Base-by-base conservation (phyloP, 768 basidiomycete species). In the Xanthoconium stramineum region DNA sequence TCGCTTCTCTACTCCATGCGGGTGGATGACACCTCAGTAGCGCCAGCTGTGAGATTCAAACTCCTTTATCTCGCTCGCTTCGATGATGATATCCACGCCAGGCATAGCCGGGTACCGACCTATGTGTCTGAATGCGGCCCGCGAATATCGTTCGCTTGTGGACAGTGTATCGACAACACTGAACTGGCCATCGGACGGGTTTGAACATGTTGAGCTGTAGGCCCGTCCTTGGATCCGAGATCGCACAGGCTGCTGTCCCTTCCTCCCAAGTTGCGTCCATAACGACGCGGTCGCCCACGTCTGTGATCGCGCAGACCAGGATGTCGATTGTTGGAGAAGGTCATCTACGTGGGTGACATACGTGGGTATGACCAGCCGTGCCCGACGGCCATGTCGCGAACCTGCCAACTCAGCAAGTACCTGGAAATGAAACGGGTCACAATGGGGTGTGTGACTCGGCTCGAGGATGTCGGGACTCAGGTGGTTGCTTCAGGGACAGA, bases 61-160 rank as follows among this genome's bases (percentile, higher is more conserved):
- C 17, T 74, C 3, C 58, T 74, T 10, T 74, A 67, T 52, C 63
- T 73, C 47, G 61, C 69, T 48, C 75, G 80, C 10, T 81, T 81
- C 71, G 59, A 83, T 0, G 70, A 75, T 6, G 83, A 81, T 17
- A 65, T 82, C 35, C 81, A 81, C 3, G 71, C 80, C 7, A 77
- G 79, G 29, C 42, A 67, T 73, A 60, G 62, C 69, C 3, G 72
- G 72, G 70, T 73, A 20, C 75, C 76, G 2, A 66, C 71, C 0
- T 76, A 76, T 28, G 67, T 75, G 3, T 70, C 74, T 3, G 75
- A 76, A 63, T 74, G 67, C 52, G 69, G 71, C 4, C 76, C 76
- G 10, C 64, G 65, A 24, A 24, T 24, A 24, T 24, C 24, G 50
- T 42, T 66, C 17, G 74, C 77, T 35, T 70, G 76, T 38, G 75